These are phyloP conservation scores for Pyricularia pennisetigena DNA, from an alignment of 2,329 filamentous ascomycete genomes.

Conservation along the genomic window DNA sequence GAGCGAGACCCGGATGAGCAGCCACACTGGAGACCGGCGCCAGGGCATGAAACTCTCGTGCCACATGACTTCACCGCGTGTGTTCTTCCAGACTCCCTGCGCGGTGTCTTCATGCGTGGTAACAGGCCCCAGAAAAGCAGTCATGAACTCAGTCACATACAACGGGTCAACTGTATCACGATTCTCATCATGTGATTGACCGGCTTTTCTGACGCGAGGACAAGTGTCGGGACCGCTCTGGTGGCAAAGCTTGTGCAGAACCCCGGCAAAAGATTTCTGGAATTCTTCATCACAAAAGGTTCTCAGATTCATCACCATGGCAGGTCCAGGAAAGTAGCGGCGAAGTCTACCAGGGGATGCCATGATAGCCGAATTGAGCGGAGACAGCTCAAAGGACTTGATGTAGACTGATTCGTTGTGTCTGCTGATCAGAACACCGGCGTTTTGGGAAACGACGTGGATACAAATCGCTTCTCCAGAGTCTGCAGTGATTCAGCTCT, in stretches of 20 bases:
- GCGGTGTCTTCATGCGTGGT: background rate
- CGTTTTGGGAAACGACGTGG: background rate
- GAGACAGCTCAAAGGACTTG: background rate
- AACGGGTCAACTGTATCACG: background rate
- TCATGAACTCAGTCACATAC: background rate
- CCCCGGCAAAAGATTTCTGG: background rate
- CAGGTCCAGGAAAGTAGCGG: background rate
- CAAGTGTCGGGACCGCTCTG: background rate
- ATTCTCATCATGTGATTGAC: background rate
- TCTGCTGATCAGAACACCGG: background rate
- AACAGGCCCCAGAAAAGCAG: background rate
- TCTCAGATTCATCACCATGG: background rate
- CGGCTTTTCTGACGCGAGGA: background rate
- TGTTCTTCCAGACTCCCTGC: slow-evolving; percentile 1
- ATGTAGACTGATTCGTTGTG: background rate
- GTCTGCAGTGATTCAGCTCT: background rate
- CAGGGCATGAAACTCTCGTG: background rate
- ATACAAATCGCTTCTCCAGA: background rate
- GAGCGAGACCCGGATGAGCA: background rate
- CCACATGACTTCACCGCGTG: background rate
- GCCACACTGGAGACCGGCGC: background rate
- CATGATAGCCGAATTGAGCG: background rate
- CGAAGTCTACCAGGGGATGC: background rate
- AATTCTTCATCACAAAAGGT: background rate
- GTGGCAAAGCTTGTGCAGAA: background rate